Percentiles rank a stretch among this genome's conserved stretches.
Evolutionary conservation across 164 flowering plant genomes (phyloP).

Genomic region (Santalum album): DNA sequence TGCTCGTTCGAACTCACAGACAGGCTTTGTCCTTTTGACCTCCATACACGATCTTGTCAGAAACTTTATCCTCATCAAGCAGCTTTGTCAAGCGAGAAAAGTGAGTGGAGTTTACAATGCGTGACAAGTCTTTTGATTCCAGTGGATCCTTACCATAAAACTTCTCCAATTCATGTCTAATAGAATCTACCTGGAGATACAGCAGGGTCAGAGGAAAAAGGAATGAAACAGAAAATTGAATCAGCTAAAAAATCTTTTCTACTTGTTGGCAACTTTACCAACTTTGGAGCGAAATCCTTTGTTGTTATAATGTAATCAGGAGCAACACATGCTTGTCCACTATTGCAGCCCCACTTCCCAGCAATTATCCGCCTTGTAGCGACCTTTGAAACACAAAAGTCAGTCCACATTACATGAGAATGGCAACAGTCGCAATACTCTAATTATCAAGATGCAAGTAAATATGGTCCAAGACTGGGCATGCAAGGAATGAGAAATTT

Average conservation of each 20-base stretch:
- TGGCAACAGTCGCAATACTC: not conserved
- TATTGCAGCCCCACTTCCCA: conserved; percentile 71
- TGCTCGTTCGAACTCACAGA: conserved; percentile 40
- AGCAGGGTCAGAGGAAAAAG: conserved; percentile 2
- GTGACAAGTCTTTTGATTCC: conserved; percentile 68
- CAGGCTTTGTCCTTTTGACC: conserved; percentile 53
- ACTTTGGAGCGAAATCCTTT: conserved; percentile 52
- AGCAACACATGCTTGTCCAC: conserved; percentile 63
- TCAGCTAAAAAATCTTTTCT: not conserved
- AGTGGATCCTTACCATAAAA: conserved; percentile 71
- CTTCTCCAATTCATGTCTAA: conserved; percentile 44
- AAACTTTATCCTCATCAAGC: conserved; percentile 73
- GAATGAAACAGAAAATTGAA: not conserved
- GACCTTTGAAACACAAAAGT: conserved; percentile 36
- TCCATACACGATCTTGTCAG: conserved; percentile 62
- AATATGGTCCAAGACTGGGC: not conserved
- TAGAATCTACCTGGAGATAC: conserved; percentile 44
- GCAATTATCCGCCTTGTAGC: conserved; percentile 47
- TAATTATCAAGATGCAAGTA: not conserved
- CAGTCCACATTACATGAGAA: not conserved
- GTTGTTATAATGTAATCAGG: conserved; percentile 57
- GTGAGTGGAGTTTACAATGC: conserved; percentile 66
- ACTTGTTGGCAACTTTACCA: conserved; percentile 35
- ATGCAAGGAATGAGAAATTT: not conserved
- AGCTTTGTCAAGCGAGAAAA: conserved; percentile 57